Evolutionary conservation across 805 yeast genomes (phyloP).

Genomic region (Nakazawaea peltata): DNA sequence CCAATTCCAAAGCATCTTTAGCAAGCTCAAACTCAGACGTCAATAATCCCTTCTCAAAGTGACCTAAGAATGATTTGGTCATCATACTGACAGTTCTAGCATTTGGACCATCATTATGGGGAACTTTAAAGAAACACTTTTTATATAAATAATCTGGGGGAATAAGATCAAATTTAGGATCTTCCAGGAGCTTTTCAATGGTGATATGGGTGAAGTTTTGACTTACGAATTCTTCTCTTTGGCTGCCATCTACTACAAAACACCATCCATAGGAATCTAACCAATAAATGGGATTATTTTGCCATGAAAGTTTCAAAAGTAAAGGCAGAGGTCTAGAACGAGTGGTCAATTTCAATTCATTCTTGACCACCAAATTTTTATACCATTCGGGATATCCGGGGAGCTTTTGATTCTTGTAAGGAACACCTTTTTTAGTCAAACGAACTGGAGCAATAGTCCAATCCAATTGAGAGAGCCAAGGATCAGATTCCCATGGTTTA

Average conservation of each 20-base stretch:
- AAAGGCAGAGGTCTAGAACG: conserved; percentile 73
- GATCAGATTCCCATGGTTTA: conserved; percentile 48
- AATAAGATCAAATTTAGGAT: conserved; percentile 10
- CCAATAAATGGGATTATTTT: conserved; percentile 78
- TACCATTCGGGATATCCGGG: conserved; percentile 97
- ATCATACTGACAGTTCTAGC: conserved; percentile 69
- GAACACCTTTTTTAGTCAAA: conserved; percentile 59
- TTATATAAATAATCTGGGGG: conserved; percentile 7
- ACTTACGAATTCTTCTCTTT: conserved; percentile 23
- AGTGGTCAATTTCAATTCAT: conserved; percentile 48
- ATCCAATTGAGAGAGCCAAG: conserved; percentile 86
- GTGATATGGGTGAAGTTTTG: conserved; percentile 28
- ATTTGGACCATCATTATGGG: conserved; percentile 79
- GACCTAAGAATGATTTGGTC: conserved; percentile 64
- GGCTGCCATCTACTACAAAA: conserved; percentile 48
- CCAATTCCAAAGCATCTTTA: conserved; percentile 66
- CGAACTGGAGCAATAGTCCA: conserved; percentile 67
- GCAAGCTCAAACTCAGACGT: conserved; percentile 70
- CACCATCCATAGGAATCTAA: conserved; percentile 81
- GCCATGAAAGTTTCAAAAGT: conserved; percentile 76
- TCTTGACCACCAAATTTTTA: conserved; percentile 40
- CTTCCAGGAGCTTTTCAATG: conserved; percentile 12
- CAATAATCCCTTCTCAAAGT: conserved; percentile 66
- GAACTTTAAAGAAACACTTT: conserved; percentile 52
- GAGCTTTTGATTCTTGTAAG: conserved; percentile 63